Evolutionary conservation across 2,329 filamentous ascomycete species (phyloP).

Genomic region (Aureobasidium sp.): DNA sequence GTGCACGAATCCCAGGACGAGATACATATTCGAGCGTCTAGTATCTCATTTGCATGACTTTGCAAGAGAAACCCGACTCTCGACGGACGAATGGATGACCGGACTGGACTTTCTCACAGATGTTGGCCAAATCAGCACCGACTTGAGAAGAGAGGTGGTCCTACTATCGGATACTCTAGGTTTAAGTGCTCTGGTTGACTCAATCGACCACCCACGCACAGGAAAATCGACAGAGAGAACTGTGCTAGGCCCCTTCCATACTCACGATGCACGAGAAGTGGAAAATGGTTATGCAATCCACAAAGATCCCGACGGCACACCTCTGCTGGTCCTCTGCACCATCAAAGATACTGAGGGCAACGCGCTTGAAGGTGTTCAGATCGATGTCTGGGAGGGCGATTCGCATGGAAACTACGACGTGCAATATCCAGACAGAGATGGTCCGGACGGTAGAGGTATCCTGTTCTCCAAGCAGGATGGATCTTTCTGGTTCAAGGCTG

Average conservation of each 20-base stretch:
- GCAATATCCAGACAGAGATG: slow-evolving; percentile 20
- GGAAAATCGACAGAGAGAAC: slow-evolving; percentile 22
- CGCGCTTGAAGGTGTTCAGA: slow-evolving; percentile 14
- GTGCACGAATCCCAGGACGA: slow-evolving; percentile 52
- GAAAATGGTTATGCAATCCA: slow-evolving; percentile 20
- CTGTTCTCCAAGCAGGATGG: slow-evolving; percentile 21
- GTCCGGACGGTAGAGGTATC: slow-evolving; percentile 22
- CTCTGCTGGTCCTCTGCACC: slow-evolving; percentile 19
- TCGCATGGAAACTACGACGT: slow-evolving; percentile 25
- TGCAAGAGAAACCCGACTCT: slow-evolving; percentile 64
- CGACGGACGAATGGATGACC: slow-evolving; percentile 65
- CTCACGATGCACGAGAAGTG: slow-evolving; percentile 21
- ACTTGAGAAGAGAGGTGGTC: slow-evolving; percentile 51
- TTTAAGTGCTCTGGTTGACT: slow-evolving; percentile 23
- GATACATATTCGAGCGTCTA: slow-evolving; percentile 61
- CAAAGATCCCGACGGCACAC: slow-evolving; percentile 18
- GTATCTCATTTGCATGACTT: slow-evolving; percentile 71
- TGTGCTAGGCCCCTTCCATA: slow-evolving; percentile 26
- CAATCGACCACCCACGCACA: slow-evolving; percentile 20
- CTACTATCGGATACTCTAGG: slow-evolving; percentile 19
- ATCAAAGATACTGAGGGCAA: slow-evolving; percentile 22
- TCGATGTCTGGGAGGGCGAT: slow-evolving; percentile 24
- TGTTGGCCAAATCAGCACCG: slow-evolving; percentile 61
- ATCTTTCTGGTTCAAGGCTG: slow-evolving; percentile 21
- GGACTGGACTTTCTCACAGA: slow-evolving; percentile 59